Base-by-base conservation (phyloP, 495 filamentous ascomycete genomes). In the Aspergillus bertholletiae region DNA sequence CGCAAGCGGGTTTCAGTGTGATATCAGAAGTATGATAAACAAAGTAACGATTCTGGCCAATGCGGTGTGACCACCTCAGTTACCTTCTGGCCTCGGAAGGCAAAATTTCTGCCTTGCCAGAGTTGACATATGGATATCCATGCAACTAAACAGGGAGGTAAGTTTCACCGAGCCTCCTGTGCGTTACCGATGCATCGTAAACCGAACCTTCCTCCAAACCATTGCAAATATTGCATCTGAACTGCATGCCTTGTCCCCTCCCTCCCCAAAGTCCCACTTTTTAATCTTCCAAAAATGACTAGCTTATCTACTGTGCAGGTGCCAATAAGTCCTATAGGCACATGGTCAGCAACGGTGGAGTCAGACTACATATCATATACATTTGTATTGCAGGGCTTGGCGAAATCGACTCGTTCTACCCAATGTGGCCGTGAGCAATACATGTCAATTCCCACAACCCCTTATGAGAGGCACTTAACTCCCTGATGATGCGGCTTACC, bases 291-390 rank as follows among this genome's bases (percentile, higher is more conserved):
- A 41, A 53, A 56, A 52, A 49, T 23, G 35, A 47, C 61, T 55
- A 63, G 54, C 49, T 59, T 60, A 63, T 52, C 47, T 49, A 48
- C 49, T 41, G 48, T 58, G 55, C 61, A 63, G 56, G 39, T 39
- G 56, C 23, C 39, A 41, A 22, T 54, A 49, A 41, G 44, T 58
- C 24, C 46, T 39, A 24, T 49, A 47, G 49, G 57, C 57, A 57
- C 51, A 63, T 63, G 54, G 51, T 30, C 23, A 24, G 27, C 21
- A 32, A 50, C 8, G 13, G 46, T 55, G 50, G 48, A 47, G 35
- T 40, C 27, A 39, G 23, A 51, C 12, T 32, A 56, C 54, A 55
- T 54, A 57, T 56, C 61, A 57, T 51, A 54, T 58, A 55, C 61
- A 58, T 54, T 21, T 22, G 35, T 45, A 50, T 54, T 57, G 51